A percentile compares a stretch with the other conserved stretches of the same genome.
These are phyloP conservation scores for Bipolaris victoriae DNA, from an alignment of 2,329 filamentous ascomycete species.

Conservation along the genomic window DNA sequence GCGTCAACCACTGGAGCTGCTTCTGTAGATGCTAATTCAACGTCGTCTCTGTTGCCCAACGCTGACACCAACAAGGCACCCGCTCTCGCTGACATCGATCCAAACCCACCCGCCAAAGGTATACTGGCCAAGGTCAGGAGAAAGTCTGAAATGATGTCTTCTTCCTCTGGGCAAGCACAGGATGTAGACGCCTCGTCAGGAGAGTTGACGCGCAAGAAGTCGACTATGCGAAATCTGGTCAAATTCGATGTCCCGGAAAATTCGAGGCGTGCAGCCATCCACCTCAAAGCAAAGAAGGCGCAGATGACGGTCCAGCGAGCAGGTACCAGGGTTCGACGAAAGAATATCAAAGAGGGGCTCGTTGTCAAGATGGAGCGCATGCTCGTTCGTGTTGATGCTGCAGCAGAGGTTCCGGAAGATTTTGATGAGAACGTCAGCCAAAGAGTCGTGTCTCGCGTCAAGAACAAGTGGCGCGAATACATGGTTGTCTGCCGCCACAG, in stretches of 20 bases:
- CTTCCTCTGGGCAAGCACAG: slow-evolving; percentile 15
- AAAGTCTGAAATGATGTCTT: slow-evolving; percentile 32
- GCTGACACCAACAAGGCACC: slow-evolving; percentile 44
- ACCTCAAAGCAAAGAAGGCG: slow-evolving; percentile 48
- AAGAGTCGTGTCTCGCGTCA: slow-evolving; percentile 62
- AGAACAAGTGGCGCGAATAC: slow-evolving; percentile 71
- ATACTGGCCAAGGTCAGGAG: slow-evolving; percentile 39
- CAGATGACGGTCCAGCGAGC: slow-evolving; percentile 48
- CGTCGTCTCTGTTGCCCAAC: slow-evolving; percentile 45
- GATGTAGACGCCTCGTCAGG: slow-evolving; percentile 13
- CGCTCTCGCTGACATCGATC: slow-evolving; percentile 25
- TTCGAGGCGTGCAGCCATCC: slow-evolving; percentile 46
- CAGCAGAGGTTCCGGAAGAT: slow-evolving; percentile 62
- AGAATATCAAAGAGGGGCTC: slow-evolving; percentile 60
- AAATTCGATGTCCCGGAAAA: slow-evolving; percentile 53
- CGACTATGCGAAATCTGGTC: slow-evolving; percentile 46
- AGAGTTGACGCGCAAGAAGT: slow-evolving; percentile 33
- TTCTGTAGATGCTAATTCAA: slow-evolving; percentile 47
- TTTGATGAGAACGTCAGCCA: slow-evolving; percentile 69
- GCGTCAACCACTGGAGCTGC: slow-evolving; percentile 34
- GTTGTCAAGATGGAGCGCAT: slow-evolving; percentile 72
- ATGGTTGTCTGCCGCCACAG: slow-evolving; percentile 66
- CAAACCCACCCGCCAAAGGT: slow-evolving; percentile 29
- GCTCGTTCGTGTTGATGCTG: slow-evolving; percentile 66
- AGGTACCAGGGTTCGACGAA: slow-evolving; percentile 46